These are phyloP conservation scores for Trametes punicea DNA, from an alignment of 768 basidiomycete species.

Conservation along the genomic window DNA sequence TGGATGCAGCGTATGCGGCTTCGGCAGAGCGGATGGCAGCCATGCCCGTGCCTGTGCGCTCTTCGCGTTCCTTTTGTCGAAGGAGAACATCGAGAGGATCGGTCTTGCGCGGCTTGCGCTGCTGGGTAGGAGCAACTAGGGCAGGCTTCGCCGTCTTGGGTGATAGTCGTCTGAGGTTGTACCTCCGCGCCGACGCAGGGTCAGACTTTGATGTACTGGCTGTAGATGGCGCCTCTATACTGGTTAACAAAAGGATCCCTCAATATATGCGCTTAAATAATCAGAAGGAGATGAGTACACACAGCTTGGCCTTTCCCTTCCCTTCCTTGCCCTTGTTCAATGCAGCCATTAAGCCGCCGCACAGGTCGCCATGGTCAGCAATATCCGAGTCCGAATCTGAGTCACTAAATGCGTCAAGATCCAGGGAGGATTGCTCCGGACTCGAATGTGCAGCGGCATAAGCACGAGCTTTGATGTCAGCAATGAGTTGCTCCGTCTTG, in stretches of 20 bases:
- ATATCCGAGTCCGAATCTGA: constrained; percentile 26
- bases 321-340: not conserved
- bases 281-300: not conserved
- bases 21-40: constrained; percentile 22
- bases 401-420: constrained; percentile 44
- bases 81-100: constrained; percentile 47
- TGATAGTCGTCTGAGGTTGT: constrained; percentile 23
- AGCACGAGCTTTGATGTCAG: constrained; percentile 59
- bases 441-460: constrained; percentile 43
- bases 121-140: not conserved
- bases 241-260: not conserved
- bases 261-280: not conserved
- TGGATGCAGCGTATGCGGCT: constrained; percentile 9
- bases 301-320: constrained; percentile 13
- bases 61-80: constrained; percentile 25
- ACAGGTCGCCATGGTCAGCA: constrained; percentile 44
- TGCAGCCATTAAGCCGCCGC: constrained; percentile 7
- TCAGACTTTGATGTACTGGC: not conserved
- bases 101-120: constrained; percentile 16
- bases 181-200: constrained; percentile 1
- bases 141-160: not conserved
- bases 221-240: not conserved
- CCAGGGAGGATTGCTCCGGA: constrained; percentile 34
- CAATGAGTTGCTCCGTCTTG: constrained; percentile 59
- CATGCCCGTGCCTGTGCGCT: constrained; percentile 23